Conservation (phyloP, 2,329 filamentous ascomycete genomes). For the Neurospora crassa region DNA sequence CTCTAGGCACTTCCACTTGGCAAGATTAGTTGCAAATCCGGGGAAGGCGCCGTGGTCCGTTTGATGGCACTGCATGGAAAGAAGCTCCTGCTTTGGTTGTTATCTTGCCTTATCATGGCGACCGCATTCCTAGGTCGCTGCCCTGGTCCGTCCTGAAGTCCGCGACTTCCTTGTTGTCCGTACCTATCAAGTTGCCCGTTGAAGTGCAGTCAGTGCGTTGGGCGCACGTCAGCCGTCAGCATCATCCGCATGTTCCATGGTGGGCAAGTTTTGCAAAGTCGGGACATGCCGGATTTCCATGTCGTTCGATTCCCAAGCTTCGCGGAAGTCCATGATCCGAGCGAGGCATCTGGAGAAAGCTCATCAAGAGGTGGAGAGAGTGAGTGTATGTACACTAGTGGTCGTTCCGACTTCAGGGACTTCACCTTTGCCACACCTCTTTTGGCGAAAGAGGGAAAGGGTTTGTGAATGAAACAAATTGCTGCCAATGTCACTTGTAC, state of each 20-base stretch:
- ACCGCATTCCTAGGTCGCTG: neutral
- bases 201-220: neutral
- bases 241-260: neutral
- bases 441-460: neutral
- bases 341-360: neutral
- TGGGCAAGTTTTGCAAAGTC: neutral
- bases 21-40: neutral
- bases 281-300: neutral
- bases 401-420: neutral
- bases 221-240: neutral
- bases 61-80: neutral
- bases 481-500: neutral
- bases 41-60: neutral
- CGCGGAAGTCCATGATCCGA: neutral
- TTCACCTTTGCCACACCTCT: neutral
- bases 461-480: neutral
- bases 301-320: neutral
- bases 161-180: neutral
- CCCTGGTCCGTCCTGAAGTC: no score
- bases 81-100: neutral
- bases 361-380: neutral
- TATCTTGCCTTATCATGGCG: neutral
- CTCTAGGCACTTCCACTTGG: neutral
- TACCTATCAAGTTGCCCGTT: neutral
- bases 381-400: neutral